Evolutionary conservation across 23 red algal genomes (phyloP), one percentile per base, ranked within the genome.

Genomic region (Gracilaria domingensis): DNA sequence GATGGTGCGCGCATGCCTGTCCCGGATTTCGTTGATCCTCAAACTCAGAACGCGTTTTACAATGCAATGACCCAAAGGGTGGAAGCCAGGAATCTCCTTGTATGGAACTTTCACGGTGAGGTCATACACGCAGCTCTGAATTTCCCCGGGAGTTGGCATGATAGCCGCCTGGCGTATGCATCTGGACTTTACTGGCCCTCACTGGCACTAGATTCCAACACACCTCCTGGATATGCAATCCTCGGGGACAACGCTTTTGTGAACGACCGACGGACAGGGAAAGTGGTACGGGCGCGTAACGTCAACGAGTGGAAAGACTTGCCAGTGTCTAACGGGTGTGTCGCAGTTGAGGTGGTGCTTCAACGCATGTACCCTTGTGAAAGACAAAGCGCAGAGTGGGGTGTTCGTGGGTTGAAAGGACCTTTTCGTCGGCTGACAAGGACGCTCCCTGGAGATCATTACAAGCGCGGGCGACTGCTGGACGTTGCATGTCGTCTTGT

Each of bases 41-140:
- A 83, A 6, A 59, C 56, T 20, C 80, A 83, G 35, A 83, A 83
- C n/a, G 80, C 80, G 24, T 83, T 62, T 35, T 83, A 83, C 56
- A 55, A 62, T 25, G 28, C 24, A 0, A 56, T 42, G n/a, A 25
- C 80, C 12, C 48, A 6, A 32, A 12, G 24, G 2, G 80, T 61
- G 11, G 80, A 83, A 51, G 80, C 56, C 16, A 83, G 0, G 7
- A 64, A 62, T 58, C 28, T 83, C 24, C 36, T 83, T 5, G 7
- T 83, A 20, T 58, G 38, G 37, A 83, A 83, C 32, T 83, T 83
- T 51, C 26, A 35, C 23, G 51, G 80, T 66, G 80, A 83, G 64
- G 13, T 83, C 3, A 83, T 83, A 17, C 80, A 83, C 32, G 80
- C 54, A 0, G 47, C 49, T 62, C 12, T 83, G 24, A 45, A 58